Evolutionary conservation across 148 eudicot genomes (phyloP).

Genomic region (Rhododendron mucronatum): DNA sequence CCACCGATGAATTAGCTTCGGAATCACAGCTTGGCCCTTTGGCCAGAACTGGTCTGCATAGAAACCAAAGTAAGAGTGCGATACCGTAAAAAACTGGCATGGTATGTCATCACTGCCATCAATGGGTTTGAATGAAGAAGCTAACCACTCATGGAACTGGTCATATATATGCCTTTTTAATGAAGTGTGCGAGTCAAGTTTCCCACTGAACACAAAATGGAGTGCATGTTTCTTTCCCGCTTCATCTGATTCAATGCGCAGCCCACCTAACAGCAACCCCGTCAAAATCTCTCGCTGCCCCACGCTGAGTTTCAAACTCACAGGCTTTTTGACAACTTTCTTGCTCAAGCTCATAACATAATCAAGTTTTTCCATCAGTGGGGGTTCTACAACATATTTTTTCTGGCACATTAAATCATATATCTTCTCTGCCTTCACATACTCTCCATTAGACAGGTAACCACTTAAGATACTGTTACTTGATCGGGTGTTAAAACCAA

Average conservation of each 20-base stretch:
- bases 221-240: conserved; percentile 39
- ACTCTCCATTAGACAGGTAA: conserved; percentile 42
- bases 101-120: conserved; percentile 47
- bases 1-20: conserved; percentile 85
- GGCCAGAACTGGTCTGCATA: conserved; percentile 84
- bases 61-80: conserved; percentile 65
- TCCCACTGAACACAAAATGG: conserved; percentile 56
- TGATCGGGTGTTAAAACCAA: conserved; percentile 59
- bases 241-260: conserved; percentile 47
- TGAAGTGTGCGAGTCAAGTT: conserved; percentile 39
- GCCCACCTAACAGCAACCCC: conserved; percentile 81
- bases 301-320: conserved; percentile 55
- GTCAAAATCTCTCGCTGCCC: conserved; percentile 82
- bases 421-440: conserved; percentile 56
- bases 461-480: conserved; percentile 69
- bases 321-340: conserved; percentile 40
- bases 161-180: conserved; percentile 62
- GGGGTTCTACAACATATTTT: conserved; percentile 55
- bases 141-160: conserved; percentile 81
- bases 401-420: conserved; percentile 66
- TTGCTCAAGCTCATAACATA: conserved; percentile 28
- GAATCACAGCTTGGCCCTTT: conserved; percentile 50
- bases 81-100: conserved; percentile 44
- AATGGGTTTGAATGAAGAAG: conserved; percentile 23
- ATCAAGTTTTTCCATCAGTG: conserved; percentile 59